Base-by-base conservation (phyloP, 2,329 filamentous ascomycete genomes). In the Trichoderma breve region DNA sequence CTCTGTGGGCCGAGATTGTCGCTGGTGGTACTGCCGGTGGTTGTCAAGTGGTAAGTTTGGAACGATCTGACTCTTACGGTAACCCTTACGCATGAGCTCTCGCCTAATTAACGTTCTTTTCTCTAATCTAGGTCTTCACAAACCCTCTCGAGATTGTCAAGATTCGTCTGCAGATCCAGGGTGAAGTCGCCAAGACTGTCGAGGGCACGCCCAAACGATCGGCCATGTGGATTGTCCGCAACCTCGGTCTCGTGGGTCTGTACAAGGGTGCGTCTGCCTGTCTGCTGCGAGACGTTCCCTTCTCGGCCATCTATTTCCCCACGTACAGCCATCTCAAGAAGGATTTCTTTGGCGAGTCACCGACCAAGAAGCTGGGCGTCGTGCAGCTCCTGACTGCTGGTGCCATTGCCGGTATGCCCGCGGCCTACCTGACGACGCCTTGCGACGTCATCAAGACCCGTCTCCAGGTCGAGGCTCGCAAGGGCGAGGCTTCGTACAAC, bases 401-500 rank as follows among this genome's bases (percentile, higher is more conserved):
- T 84, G 96, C 96, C 73, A 98, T 99, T 75, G 93, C 93, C 36
- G 93, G 93, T 83, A 96, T 96, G 92, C 93, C 93, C 6, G 93
- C 93, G 6, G 93, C 93, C 8, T 99, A 99, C 84, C 87, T 99
- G 74, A 99, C 96, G 28, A 99, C 96, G 2, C 96, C 96, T 0
- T 98, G 93, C 85, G 96, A 99, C 80, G 96, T 99, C 74, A 98
- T 99, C 91, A 99, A 99, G 88, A 99, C 96, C 3, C 92, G 96
- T 81, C 88, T 99, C 73, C 96, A 99, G 82, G 96, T 99, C 72
- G 96, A 99, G 83, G 95, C 95, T 26, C 92, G 96, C 75, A 98
- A 98, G 86, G 96, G 96, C 74, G 95, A 99, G 78, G 91, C 91
- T 4, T 87, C 88, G 63, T 99, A 99, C 86, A 96, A 89, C 55